Base-by-base conservation (phyloP, 495 filamentous ascomycete genomes). In the Pyrenopolyporus hunteri region DNA sequence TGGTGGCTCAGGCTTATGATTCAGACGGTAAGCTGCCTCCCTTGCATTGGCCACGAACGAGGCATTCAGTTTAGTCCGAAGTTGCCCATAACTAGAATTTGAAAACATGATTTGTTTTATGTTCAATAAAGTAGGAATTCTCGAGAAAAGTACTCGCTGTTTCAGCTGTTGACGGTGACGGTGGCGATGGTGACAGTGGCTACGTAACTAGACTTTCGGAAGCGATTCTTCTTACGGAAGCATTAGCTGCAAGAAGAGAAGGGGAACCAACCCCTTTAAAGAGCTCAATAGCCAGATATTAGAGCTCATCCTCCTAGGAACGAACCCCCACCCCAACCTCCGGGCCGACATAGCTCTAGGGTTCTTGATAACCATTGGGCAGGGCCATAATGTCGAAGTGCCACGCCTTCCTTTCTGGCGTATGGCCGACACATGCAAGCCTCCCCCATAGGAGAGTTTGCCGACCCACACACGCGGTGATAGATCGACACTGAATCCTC, bases 391-490 rank as follows among this genome's bases (percentile, higher is more conserved):
- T 46, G 35, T 57, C 48, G 46, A 66, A 58, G 25, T 48, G 64
- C 63, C 64, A 54, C 64, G 58, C 64, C 47, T 58, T 63, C 58
- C 39, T 45, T 59, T 52, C 53, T 58, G 8, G 43, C 52, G 36
- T 59, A 31, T 50, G 48, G 58, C 42, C 45, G 44, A 58, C 57
- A 59, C 50, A 66, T 53, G 52, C 62, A 39, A 6, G 56, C 44
- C 43, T 65, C 45, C 48, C 63, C 64, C 55, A 63, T 63, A 40
- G 44, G 48, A 63, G 14, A n/a, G 20, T 59, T 58, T 67, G 29
- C 48, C 59, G 64, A 63, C 58, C 58, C 64, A 63, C 64, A 49
- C 64, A 67, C 64, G 64, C 59, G 64, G 58, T 63, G 59, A 67
- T 67, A 62, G 59, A 67, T 67, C 64, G 59, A 59, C 64, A 57